These are phyloP conservation scores for Solanum hybrid DNA, from an alignment of 305 asterid genomes.

Conservation along the genomic window DNA sequence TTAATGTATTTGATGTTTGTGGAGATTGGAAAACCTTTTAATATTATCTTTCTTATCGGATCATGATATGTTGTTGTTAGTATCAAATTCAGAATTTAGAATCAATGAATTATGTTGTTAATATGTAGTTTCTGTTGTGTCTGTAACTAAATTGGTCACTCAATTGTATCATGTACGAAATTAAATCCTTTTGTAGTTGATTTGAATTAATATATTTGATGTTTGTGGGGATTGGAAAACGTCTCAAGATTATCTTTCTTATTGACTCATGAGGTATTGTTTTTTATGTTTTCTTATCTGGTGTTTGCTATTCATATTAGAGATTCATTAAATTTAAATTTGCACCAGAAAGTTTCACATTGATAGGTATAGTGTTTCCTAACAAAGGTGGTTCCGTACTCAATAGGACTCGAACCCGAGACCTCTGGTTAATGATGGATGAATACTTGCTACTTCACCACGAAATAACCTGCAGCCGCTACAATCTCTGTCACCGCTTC, in stretches of 20 bases:
- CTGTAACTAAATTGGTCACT: neutral
- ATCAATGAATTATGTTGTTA: neutral
- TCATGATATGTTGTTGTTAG: neutral
- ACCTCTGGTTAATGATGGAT: no score
- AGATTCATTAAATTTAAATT: no score
- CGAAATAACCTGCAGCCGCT: neutral
- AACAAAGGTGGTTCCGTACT: accelerated
- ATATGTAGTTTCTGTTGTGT: neutral
- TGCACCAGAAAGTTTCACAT: no score
- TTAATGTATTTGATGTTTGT: neutral
- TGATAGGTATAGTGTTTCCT: no score
- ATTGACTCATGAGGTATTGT: no score
- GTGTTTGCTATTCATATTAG: no score
- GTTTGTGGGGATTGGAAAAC: neutral
- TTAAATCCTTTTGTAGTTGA: neutral
- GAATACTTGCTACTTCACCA: no score
- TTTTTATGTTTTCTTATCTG: no score
- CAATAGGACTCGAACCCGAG: no score
- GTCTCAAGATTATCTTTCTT: no score
- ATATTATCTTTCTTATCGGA: neutral
- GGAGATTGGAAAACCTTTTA: neutral
- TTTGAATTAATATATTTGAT: neutral
- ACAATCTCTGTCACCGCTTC: accelerated
- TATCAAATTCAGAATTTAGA: neutral
- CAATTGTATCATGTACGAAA: neutral